Base-by-base conservation (phyloP, 1,284 basidiomycete genomes). In the Marasmius fiardii region DNA sequence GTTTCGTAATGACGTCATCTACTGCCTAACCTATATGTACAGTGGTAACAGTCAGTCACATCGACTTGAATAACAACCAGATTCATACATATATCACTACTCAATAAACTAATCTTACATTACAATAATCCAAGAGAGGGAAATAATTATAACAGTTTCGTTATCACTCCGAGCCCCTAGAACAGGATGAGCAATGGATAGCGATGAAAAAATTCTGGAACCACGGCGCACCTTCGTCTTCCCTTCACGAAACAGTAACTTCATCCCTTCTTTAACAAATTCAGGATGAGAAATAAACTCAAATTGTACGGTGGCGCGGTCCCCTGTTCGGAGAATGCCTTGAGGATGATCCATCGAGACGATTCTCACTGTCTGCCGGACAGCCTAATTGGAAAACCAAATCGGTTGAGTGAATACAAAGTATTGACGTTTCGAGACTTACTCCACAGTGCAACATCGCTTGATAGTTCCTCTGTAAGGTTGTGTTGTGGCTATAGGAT, bases 281-380 rank as follows among this genome's bases (percentile, higher is more conserved):
- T 97, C 95, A 1, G 93, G 90, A 55, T 90, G 90, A 10, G 90
- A 88, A 59, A 94, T 90, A 64, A 95, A 94, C 70, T 95, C 92
- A 64, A 98, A 97, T 26, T 85, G 83, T 12, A 97, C 93, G 2
- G 87, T 93, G 4, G 92, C 90, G 37, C 93, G 81, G 67, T 97
- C 94, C 10, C 94, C 94, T 0, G 94, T 97, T 23, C 94, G 85
- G 35, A 96, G 77, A 23, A 96, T 77, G 7, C 90, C 91, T 61
- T 92, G 88, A 0, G 91, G 89, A 61, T 93, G 88, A 65, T 95
- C 92, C 78, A 95, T 92, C 37, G 77, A 82, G n/a, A 94, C 73
- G 62, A 98, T 94, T 53, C 88, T 80, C 14, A 96, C 94, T 0
- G 95, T 97, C 75, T 98, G 95, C 50, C 93, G 82, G 43, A 93